phyloP scores from a whole-genome alignment of 129 eudicot genomes.

The Chrysanthemum lavandulifolium region DNA sequence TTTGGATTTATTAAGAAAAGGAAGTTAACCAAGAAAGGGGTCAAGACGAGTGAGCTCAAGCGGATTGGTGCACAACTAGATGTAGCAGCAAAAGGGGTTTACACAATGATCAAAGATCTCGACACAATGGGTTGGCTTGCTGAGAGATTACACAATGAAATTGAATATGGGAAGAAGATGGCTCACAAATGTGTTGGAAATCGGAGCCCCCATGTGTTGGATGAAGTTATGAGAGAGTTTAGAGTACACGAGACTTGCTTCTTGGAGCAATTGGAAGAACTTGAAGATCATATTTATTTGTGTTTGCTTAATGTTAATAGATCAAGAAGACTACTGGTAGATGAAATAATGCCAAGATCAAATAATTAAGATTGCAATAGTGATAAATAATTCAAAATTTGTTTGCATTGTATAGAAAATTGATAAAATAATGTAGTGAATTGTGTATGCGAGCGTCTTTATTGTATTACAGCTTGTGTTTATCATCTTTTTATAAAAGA shows the following conservation, averaged over 20 bases:
- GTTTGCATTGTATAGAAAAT: slow-evolving; percentile 5
- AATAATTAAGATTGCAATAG: background rate
- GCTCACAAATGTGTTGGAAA: slow-evolving; percentile 56
- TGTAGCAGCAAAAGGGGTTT: slow-evolving; percentile 76
- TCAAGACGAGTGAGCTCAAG: slow-evolving; percentile 26
- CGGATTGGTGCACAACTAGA: slow-evolving; percentile 53
- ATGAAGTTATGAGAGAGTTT: slow-evolving; percentile 58
- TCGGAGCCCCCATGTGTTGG: slow-evolving; percentile 44
- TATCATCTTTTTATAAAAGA: too few species aligned
- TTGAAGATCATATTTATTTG: slow-evolving; percentile 68
- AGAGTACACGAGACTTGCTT: slow-evolving; percentile 45
- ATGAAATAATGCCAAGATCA: slow-evolving; percentile 37
- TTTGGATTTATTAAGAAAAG: slow-evolving; percentile 27
- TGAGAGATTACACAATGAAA: slow-evolving; percentile 52
- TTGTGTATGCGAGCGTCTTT: background rate
- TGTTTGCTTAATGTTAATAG: slow-evolving; percentile 75
- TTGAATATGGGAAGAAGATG: slow-evolving; percentile 54
- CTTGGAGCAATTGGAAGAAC: slow-evolving; percentile 68
- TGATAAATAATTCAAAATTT: background rate
- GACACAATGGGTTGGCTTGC: slow-evolving; percentile 76
- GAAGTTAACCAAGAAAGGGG: background rate
- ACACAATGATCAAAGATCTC: slow-evolving; percentile 64
- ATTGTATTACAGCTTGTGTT: too few species aligned
- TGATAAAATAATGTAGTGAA: slow-evolving; percentile 7
- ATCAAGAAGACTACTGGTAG: slow-evolving; percentile 58